Evolutionary conservation across 2,329 filamentous ascomycete species (phyloP).

Genomic region (Neonectria sp.): DNA sequence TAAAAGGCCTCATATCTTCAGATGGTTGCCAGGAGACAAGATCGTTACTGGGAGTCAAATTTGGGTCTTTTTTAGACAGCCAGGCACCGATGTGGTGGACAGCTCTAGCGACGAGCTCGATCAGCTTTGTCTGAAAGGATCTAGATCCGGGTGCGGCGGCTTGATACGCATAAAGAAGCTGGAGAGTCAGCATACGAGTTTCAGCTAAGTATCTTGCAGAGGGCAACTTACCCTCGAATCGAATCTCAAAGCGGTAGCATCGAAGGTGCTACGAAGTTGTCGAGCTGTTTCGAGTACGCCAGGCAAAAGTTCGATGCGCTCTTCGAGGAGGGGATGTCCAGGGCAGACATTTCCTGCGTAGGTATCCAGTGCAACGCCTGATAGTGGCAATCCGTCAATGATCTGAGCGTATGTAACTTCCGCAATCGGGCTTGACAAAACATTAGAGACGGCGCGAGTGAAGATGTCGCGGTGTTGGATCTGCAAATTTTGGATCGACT

Average conservation of each 20-base stretch:
- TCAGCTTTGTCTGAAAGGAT: conserved; percentile 47
- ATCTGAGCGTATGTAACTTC: conserved; percentile 43
- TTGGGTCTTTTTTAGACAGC: conserved; percentile 41
- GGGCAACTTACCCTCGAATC: conserved; percentile 30
- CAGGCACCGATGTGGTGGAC: conserved; percentile 50
- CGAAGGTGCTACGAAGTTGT: conserved; percentile 32
- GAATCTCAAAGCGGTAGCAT: conserved; percentile 18
- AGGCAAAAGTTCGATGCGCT: conserved; percentile 38
- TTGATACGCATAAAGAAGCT: conserved; percentile 46
- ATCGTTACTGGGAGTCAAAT: conserved; percentile 43
- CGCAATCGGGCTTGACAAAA: conserved; percentile 32
- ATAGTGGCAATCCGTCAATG: conserved; percentile 43
- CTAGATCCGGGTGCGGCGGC: conserved; percentile 42
- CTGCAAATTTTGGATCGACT: no score
- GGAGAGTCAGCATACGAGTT: neutral
- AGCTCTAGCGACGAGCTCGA: conserved; percentile 50
- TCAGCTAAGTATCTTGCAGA: no score
- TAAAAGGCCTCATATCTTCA: conserved; percentile 17
- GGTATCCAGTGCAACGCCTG: conserved; percentile 10
- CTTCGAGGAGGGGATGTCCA: conserved; percentile 36
- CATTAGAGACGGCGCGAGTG: conserved; percentile 24
- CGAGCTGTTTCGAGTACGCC: conserved; percentile 33
- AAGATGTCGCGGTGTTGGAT: no score
- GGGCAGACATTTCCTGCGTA: neutral
- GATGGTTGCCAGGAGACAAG: conserved; percentile 42